Base-by-base conservation (phyloP, 169 alveolate genomes). In the Cryptosporidium baileyi region DNA sequence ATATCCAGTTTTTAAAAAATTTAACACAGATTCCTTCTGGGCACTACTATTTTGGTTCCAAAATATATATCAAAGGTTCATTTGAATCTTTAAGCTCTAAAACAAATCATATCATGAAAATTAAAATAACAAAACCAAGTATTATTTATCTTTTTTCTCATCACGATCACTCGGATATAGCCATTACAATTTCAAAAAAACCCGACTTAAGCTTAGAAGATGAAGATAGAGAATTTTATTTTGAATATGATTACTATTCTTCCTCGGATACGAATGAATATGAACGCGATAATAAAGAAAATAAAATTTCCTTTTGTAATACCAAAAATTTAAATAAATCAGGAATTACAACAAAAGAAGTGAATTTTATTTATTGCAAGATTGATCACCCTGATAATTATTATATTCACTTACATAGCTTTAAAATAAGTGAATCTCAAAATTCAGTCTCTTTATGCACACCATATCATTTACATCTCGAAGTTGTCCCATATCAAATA, bases 81-180 rank as follows among this genome's bases (percentile, higher is more conserved):
- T 24, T 74, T 36, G 85, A 34, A 19, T 57, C 85, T 54, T 60
- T 57, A 15, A 30, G 22, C 26, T 74, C 74, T 13, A 60, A 51
- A 3, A 36, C 85, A 22, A 54, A 54, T 34, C 67, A 51, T 30
- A 24, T 38, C 7, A 54, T 54, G 15, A 36, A 74, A 17, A n/a
- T 74, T 41, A 8, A 22, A 41, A 54, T 54, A 26, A 28, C 85
- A 17, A 74, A 54, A 17, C 85, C 85, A 2, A 74, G 85, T 30
- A 38, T 41, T 11, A n/a, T 74, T 38, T 59, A 74, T 41, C 32
- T 74, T 11, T 19, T 74, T 22, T 51, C 85, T 7, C 44, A 74
- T 26, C 85, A 74, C 30, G 85, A 74, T 24, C 85, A 74, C 41
- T 74, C 85, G 6, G 85, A 74, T 24, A 74, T 74, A 36, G 65